A percentile compares a stretch with the other conserved stretches of the same genome.
Conservation (phyloP, 805 yeast genomes). For the Saturnispora sekii region DNA sequence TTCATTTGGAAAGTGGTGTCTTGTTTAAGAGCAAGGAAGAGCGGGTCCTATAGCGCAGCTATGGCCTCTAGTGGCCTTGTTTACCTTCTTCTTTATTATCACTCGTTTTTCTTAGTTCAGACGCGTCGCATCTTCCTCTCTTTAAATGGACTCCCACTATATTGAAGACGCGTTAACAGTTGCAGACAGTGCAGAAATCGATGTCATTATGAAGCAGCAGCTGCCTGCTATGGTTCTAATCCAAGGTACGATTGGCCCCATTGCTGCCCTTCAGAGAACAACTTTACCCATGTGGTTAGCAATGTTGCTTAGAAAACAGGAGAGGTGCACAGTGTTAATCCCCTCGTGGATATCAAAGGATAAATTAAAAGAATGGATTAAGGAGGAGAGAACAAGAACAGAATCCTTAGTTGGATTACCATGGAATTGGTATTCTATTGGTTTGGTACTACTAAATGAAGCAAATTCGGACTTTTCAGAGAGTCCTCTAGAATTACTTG, state of each 20-base stretch:
- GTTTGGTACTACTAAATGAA: conserved; percentile 52
- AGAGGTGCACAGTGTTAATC: conserved; percentile 73
- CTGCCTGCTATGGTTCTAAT: conserved; percentile 1
- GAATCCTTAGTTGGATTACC: conserved; percentile 42
- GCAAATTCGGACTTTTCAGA: conserved; percentile 77
- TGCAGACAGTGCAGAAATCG: not conserved
- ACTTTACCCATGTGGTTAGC: conserved; percentile 86
- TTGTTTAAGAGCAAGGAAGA: too few relatives aligned
- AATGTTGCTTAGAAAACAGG: conserved; percentile 68
- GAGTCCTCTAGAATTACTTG: conserved; percentile 59
- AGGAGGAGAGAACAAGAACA: conserved; percentile 57
- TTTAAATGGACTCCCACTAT: not conserved
- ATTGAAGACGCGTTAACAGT: conserved; percentile 4
- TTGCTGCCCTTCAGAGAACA: conserved; percentile 51
- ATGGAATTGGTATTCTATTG: conserved; percentile 79
- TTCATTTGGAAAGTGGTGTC: too few relatives aligned
- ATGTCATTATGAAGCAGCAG: conserved; percentile 5
- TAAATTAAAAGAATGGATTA: conserved; percentile 26
- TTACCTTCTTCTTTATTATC: too few relatives aligned
- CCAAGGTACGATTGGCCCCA: conserved; percentile 5
- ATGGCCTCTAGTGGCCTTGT: too few relatives aligned
- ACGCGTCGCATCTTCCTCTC: not conserved
- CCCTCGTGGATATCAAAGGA: conserved; percentile 63
- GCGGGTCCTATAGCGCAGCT: too few relatives aligned
- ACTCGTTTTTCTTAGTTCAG: not conserved